A percentile compares a stretch with the other conserved stretches of the same genome.
phyloP scores from a whole-genome alignment of 306 rosid species.

The Quercus robur region DNA sequence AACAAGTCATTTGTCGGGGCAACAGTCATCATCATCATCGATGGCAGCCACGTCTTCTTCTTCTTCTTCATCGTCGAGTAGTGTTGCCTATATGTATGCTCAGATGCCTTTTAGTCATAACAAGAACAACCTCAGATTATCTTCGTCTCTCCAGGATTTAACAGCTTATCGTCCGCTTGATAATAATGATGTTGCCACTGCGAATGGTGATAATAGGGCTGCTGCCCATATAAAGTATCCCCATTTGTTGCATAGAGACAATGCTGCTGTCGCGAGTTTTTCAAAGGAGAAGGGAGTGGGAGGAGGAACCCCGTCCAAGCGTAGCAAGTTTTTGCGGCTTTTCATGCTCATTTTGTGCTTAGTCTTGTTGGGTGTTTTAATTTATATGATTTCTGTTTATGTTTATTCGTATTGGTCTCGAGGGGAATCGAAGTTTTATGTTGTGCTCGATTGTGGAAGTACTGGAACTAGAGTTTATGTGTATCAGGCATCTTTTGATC shows the following conservation, averaged over 20 bases:
- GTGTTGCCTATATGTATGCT: too few relatives aligned
- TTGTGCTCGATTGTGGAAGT: conserved; percentile 92
- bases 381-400: conserved; percentile 46
- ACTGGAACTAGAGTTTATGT: conserved; percentile 83
- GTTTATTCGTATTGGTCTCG: conserved; percentile 63
- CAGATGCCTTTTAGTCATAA: not conserved
- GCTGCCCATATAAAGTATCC: conserved; percentile 32
- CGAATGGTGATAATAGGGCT: not conserved
- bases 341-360: conserved; percentile 41
- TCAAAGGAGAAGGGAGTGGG: conserved; percentile 58
- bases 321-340: conserved; percentile 51
- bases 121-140: conserved; percentile 51
- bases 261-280: conserved; percentile 37
- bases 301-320: conserved; percentile 31
- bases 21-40: conserved; percentile 23
- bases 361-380: conserved; percentile 40
- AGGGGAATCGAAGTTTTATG: conserved; percentile 60
- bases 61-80: not conserved
- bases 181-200: conserved; percentile 22
- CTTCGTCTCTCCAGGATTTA: conserved; percentile 86
- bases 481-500: conserved; percentile 57
- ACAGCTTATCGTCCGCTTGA: conserved; percentile 47
- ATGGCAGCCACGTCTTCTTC: not conserved
- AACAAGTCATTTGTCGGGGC: conserved; percentile 30
- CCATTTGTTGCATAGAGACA: conserved; percentile 40